These are phyloP conservation scores for Polygonum maritimum DNA, from an alignment of 148 eudicot species.

Conservation along the genomic window DNA sequence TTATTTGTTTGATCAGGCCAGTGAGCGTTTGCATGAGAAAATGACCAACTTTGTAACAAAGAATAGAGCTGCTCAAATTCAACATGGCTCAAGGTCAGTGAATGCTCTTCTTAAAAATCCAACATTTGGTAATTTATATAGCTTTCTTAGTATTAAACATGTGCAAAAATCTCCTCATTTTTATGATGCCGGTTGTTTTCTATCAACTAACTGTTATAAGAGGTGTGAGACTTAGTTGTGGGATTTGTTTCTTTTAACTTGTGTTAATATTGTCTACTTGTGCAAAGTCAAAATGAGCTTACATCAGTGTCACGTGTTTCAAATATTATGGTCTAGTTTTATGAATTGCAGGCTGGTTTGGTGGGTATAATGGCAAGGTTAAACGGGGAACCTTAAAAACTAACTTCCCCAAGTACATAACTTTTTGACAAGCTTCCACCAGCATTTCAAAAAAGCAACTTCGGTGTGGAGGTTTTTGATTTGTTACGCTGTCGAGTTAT, in stretches of 20 bases:
- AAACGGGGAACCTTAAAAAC: not conserved
- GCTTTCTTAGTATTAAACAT: not conserved
- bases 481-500: not conserved
- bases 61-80: conserved; percentile 90
- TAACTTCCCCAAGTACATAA: not conserved
- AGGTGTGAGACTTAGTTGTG: too few species aligned
- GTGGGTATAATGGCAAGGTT: not conserved
- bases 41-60: conserved; percentile 77
- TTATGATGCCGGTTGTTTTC: too few species aligned
- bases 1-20: conserved; percentile 56
- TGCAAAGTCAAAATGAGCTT: not conserved
- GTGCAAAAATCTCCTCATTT: too few species aligned
- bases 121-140: not conserved
- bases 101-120: not conserved
- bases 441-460: not conserved
- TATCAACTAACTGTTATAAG: too few species aligned
- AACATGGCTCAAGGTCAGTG: conserved; percentile 71
- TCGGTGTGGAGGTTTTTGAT: not conserved
- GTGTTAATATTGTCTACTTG: not conserved
- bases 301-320: not conserved
- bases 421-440: not conserved
- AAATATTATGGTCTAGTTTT: not conserved
- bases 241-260: too few species aligned
- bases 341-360: not conserved
- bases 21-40: conserved; percentile 84